Conservation (phyloP, 306 rosid genomes). For the Sicyos edulis region DNA sequence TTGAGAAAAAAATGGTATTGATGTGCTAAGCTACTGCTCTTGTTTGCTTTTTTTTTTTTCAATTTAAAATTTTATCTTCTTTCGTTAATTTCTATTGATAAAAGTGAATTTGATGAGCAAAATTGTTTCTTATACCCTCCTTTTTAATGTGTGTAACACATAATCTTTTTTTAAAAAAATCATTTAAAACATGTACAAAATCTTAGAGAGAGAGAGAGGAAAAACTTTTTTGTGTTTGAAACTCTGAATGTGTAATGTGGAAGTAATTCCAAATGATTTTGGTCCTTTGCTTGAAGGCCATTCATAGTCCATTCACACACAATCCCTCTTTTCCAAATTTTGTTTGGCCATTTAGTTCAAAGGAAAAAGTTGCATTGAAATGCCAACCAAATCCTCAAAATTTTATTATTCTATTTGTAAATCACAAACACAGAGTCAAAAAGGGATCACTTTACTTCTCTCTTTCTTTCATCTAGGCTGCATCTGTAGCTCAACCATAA, state of each 20-base stretch:
- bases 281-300: conserved; percentile 8
- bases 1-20: too few relatives aligned
- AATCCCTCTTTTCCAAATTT: neutral
- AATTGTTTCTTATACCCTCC: too few relatives aligned
- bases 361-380: neutral
- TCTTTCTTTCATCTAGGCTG: too few relatives aligned
- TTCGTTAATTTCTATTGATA: too few relatives aligned
- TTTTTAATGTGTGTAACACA: too few relatives aligned
- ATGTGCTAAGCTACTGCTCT: too few relatives aligned
- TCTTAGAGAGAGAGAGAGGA: neutral
- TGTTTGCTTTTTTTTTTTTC: too few relatives aligned
- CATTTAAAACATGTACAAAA: neutral
- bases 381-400: neutral
- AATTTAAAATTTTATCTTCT: too few relatives aligned
- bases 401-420: neutral
- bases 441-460: neutral
- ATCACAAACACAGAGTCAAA: neutral
- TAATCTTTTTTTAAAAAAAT: too few relatives aligned
- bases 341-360: too few relatives aligned
- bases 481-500: too few relatives aligned
- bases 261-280: conserved; percentile 17
- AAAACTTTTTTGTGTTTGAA: neutral
- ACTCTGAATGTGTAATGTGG: conserved; percentile 11
- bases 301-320: neutral
- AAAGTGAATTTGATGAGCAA: too few relatives aligned